Percentiles rank a stretch among this genome's conserved stretches.
Evolutionary conservation across 495 filamentous ascomycete genomes (phyloP).

Genomic region (Tuber microsphaerosporum): DNA sequence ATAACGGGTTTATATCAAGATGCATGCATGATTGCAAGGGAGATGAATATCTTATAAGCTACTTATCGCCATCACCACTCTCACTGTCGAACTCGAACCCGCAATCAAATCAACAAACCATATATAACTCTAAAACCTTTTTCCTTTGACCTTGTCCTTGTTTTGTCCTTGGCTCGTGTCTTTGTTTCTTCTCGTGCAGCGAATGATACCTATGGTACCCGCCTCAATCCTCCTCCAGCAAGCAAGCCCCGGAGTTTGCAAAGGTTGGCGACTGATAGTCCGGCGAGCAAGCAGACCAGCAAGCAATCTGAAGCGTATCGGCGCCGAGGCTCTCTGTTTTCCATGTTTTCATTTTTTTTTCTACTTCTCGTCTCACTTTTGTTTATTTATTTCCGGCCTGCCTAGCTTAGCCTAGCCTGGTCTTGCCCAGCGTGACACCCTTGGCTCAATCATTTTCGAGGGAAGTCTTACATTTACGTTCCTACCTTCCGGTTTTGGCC

Average conservation of each 20-base stretch:
- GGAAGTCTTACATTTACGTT: neutral
- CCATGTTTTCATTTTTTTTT: neutral
- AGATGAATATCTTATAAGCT: neutral
- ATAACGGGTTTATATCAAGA: neutral
- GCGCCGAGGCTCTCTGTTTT: neutral
- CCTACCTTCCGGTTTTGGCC: neutral
- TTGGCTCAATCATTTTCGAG: neutral
- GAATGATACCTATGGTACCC: slow-evolving; percentile 7
- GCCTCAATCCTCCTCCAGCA: neutral
- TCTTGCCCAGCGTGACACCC: neutral
- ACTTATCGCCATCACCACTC: neutral
- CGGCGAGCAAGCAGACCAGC: neutral
- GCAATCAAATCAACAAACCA: neutral
- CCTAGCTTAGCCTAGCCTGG: neutral
- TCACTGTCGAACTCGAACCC: neutral
- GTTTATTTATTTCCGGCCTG: neutral
- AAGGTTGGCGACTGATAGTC: neutral
- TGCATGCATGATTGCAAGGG: neutral
- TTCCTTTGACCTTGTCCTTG: slow-evolving; percentile 40
- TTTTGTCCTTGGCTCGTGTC: slow-evolving; percentile 38
- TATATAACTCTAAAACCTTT: slow-evolving; percentile 3
- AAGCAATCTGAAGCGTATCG: neutral
- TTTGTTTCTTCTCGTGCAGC: slow-evolving; percentile 29
- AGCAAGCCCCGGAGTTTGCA: neutral
- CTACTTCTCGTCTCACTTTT: neutral